These are phyloP conservation scores for Paramicrosporidium saccamoebae DNA, from an alignment of 371 early-diverging fungal genomes.

Conservation along the genomic window DNA sequence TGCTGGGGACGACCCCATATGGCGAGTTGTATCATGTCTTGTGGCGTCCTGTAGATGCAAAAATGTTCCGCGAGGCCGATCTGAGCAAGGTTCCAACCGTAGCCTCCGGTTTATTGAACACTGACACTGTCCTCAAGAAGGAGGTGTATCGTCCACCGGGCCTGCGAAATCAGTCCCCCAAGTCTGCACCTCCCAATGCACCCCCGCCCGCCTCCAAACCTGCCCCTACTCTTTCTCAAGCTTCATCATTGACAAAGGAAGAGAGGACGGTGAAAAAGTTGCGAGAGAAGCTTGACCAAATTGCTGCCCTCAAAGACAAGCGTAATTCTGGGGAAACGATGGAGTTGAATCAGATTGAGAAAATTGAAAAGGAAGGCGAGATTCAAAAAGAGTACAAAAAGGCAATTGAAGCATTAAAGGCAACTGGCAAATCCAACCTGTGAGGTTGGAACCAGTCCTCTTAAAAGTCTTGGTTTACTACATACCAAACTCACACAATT, in stretches of 20 bases:
- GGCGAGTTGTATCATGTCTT: constrained; percentile 58
- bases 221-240: constrained; percentile 1
- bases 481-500: no score
- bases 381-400: constrained; percentile 5
- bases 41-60: constrained; percentile 25
- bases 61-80: constrained; percentile 21
- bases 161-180: constrained; percentile 16
- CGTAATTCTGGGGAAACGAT: constrained; percentile 34
- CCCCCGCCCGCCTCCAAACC: background rate
- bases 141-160: constrained; percentile 50
- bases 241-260: constrained; percentile 1
- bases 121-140: constrained; percentile 8
- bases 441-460: no score
- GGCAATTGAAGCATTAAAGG: no score
- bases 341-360: constrained; percentile 35
- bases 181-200: constrained; percentile 10
- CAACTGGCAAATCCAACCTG: no score
- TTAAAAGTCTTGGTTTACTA: no score
- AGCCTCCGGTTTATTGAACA: constrained; percentile 7
- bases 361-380: constrained; percentile 4
- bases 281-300: constrained; percentile 44
- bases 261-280: background rate
- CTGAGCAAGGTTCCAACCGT: constrained; percentile 22
- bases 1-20: constrained; percentile 28
- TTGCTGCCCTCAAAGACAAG: constrained; percentile 39